Base-by-base conservation (phyloP, 768 basidiomycete genomes). In the Suillus tomentosus region DNA sequence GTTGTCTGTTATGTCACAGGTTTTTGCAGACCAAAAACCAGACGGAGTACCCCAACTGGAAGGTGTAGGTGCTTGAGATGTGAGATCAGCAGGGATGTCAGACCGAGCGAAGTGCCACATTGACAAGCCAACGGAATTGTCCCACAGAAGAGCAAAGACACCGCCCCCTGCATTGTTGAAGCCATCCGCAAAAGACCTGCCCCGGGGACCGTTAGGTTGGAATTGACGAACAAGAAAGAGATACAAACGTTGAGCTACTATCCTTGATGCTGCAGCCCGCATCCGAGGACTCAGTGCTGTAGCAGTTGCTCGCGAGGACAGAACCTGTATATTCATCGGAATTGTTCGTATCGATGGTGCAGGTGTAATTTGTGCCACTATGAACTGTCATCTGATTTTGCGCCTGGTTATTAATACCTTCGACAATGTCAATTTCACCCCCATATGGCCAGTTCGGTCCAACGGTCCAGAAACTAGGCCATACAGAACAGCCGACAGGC, bases 351-450 rank as follows among this genome's bases (percentile, higher is more conserved):
- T 63, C 64, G 48, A 75, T 69, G 27, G 70, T 70, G 47, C 76
- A 62, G 76, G 75, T 71, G 65, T 83, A 81, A 39, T 77, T 80
- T 17, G 74, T 70, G 9, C 81, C 77, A n/a, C 83, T 87, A 72
- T 92, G 91, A 8, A 92, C 78, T 1, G 90, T 85, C 73, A 85
- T 84, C 65, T 87, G 88, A 67, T 93, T 91, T 36, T 71, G 77
- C 1, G 74, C 64, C 69, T 84, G 80, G 27, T 81, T 69, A 68
- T 92, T 84, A 59, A 92, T 88, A 24, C 89, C 88, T 70, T 94
- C 92, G 13, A 92, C 73, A 57, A 91, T 82, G 70, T 93, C 92
- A 56, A 91, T 87, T 72, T 92, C 90, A 64, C 86, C 87, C 27
- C 65, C 74, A 22, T 42, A 19, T 4, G 85, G 85, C 87, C 86